These are phyloP conservation scores for Mediolabrus comicus DNA, from an alignment of 108 stramenopile species.

Conservation along the genomic window DNA sequence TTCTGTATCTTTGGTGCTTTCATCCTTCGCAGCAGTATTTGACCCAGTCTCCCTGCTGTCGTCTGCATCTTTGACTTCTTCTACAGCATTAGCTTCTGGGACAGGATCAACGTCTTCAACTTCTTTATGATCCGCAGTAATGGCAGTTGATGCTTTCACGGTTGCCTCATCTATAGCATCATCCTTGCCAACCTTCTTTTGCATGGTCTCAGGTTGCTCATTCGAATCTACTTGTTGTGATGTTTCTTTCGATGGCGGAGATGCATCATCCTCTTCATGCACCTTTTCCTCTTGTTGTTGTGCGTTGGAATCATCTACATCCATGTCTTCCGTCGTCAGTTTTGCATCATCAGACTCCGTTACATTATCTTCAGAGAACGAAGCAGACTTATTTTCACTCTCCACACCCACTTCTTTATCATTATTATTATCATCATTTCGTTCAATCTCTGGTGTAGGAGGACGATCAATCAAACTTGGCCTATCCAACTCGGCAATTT, in stretches of 20 bases:
- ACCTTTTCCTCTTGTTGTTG: too few relatives aligned
- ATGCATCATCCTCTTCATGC: not conserved
- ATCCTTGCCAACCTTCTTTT: not conserved
- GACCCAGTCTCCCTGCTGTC: not conserved
- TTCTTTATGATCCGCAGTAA: too few relatives aligned
- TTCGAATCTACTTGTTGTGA: not conserved
- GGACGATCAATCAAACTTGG: not conserved
- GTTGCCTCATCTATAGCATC: too few relatives aligned
- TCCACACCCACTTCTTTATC: not conserved
- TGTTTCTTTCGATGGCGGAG: not conserved
- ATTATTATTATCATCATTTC: not conserved
- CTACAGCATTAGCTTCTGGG: not conserved
- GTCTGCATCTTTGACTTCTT: slow-evolving; percentile 10
- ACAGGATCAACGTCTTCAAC: not conserved
- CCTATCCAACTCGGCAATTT: not conserved
- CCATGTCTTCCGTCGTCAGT: not conserved
- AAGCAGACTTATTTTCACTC: not conserved
- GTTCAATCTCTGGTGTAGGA: not conserved
- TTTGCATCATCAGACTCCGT: not conserved
- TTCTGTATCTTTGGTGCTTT: slow-evolving; percentile 4
- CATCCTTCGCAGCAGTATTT: not conserved
- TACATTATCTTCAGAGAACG: not conserved
- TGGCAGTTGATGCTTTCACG: too few relatives aligned
- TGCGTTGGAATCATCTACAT: too few relatives aligned
- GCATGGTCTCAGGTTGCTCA: not conserved